Base-by-base conservation (phyloP, 768 basidiomycete genomes). In the Xerocomellus chrysenteron region DNA sequence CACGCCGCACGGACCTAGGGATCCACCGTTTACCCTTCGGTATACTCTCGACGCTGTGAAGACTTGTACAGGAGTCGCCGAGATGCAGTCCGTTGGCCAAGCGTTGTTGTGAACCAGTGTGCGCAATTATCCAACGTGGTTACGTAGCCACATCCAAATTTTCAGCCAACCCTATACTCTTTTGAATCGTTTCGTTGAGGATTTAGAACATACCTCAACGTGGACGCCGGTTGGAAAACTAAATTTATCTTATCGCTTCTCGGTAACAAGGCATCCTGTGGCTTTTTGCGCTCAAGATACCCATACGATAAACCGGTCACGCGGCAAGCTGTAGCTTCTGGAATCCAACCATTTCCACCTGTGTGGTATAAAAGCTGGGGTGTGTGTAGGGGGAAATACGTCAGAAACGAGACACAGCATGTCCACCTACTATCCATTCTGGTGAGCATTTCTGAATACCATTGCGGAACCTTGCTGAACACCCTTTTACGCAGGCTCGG, bases 401-500 rank as follows among this genome's bases (percentile, higher is more conserved):
- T 54, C 51, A 56, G 19, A 60, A 51, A 28, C 48, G 26, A 49
- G 56, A 47, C 56, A 50, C 47, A 56, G 48, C 40, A 70, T 73
- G 66, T 33, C 71, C 47, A 57, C 58, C 42, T 64, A 61, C 21
- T 21, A 21, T 63, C 71, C 71, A 24, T 74, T 74, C 50, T 73
- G 71, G 71, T 70, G 61, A 62, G 71, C 55, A 33, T 40, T 16
- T 50, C 33, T 3, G 14, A 21, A 44, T 44, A 13, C n/a, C 16
- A 33, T 45, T 26, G 14, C 1, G 8, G 14, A 30, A 8, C 24
- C 41, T 47, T 44, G 32, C 50, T 65, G 26, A 60, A 39, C 43
- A 6, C n/a, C 2, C 1, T 45, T 47, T 47, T 50, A 48, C 51
- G 33, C 55, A 87, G 85, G 85, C 79, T 87, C 52, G 85, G 85